Percentiles rank a stretch among this genome's conserved stretches.
phyloP scores from a whole-genome alignment of 805 yeast species.

The Blastobotrys robertii region DNA sequence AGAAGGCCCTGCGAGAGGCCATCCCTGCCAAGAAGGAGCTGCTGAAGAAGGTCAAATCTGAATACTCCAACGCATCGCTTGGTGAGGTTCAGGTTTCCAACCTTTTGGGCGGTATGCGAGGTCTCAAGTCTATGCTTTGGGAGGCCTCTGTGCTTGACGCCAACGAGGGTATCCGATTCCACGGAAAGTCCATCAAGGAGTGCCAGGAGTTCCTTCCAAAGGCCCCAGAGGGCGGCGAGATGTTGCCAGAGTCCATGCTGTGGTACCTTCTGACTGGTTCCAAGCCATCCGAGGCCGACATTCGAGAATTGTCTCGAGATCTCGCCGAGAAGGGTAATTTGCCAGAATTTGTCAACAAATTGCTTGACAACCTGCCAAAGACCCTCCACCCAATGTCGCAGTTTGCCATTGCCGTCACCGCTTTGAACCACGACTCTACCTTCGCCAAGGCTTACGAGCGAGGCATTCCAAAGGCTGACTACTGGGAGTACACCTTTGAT shows the following conservation, averaged over 20 bases:
- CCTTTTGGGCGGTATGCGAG: slow-evolving; percentile 69
- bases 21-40: slow-evolving; percentile 38
- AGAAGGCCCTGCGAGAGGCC: slow-evolving; percentile 27
- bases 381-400: slow-evolving; percentile 85
- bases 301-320: slow-evolving; percentile 61
- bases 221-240: slow-evolving; percentile 39
- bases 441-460: slow-evolving; percentile 78
- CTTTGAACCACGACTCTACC: slow-evolving; percentile 72
- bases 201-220: slow-evolving; percentile 59
- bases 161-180: slow-evolving; percentile 66
- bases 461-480: slow-evolving; percentile 71
- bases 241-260: slow-evolving; percentile 71
- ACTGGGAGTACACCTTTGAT: slow-evolving; percentile 78
- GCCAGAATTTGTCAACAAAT: slow-evolving; percentile 67
- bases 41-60: slow-evolving; percentile 32
- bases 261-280: slow-evolving; percentile 81
- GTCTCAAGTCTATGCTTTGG: slow-evolving; percentile 66
- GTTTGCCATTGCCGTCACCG: slow-evolving; percentile 72
- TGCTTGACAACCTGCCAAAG: slow-evolving; percentile 65
- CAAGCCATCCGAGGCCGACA: slow-evolving; percentile 65
- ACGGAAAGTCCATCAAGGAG: slow-evolving; percentile 65
- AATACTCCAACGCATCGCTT: slow-evolving; percentile 29
- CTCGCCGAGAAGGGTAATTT: slow-evolving; percentile 68
- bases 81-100: slow-evolving; percentile 39
- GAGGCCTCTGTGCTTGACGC: slow-evolving; percentile 73